Conservation (phyloP, 2,329 filamentous ascomycete species). For the Chrysoporthe cubensis region DNA sequence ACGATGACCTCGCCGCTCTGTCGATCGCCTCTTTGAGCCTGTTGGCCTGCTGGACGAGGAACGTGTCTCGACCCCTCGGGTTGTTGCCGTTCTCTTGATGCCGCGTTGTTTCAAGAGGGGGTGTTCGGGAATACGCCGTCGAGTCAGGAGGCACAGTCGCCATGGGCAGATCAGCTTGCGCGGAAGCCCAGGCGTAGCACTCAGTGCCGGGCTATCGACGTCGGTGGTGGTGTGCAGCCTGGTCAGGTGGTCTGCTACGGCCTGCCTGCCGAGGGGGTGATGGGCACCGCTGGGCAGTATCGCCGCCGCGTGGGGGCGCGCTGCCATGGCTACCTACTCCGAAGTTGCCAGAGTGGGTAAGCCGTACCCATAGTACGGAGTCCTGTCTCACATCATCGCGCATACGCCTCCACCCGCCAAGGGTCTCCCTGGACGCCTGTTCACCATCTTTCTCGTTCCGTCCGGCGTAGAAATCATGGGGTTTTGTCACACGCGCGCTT, state of each 20-base stretch:
- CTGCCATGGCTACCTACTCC: neutral
- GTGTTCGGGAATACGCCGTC: conserved; percentile 15
- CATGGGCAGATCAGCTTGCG: conserved; percentile 22
- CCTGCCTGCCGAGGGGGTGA: conserved; percentile 21
- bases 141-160: conserved; percentile 21
- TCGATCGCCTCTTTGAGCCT: conserved; percentile 18
- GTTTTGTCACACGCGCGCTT: conserved; percentile 29
- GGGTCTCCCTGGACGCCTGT: neutral
- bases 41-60: conserved; percentile 14
- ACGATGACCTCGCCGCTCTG: conserved; percentile 10
- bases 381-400: conserved; percentile 29
- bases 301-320: conserved; percentile 15
- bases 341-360: neutral
- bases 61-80: neutral
- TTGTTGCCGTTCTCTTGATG: conserved; percentile 8
- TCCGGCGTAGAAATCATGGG: conserved; percentile 18
- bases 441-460: conserved; percentile 12
- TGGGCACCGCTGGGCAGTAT: neutral
- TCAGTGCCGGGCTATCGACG: conserved; percentile 3
- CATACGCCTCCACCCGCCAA: conserved; percentile 15
- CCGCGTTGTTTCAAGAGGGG: neutral
- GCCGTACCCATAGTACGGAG: conserved; percentile 5
- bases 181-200: conserved; percentile 8
- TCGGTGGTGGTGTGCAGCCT: conserved; percentile 28
- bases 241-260: conserved; percentile 22